Evolutionary conservation across 78 protist species (phyloP).

Genomic region (Polysphondylium violaceum): DNA sequence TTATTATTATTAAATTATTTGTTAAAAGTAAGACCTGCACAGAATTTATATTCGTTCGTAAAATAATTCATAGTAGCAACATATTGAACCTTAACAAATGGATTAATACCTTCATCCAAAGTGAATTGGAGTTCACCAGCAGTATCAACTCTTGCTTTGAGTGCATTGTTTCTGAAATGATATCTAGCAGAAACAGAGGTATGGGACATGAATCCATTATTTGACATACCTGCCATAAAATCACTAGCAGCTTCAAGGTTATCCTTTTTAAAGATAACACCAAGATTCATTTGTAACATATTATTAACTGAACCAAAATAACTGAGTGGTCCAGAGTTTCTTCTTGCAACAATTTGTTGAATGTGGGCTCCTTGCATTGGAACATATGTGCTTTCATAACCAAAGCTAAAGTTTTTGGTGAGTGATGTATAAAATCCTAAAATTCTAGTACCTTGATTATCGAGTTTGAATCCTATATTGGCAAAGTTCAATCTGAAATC

Average conservation of each 20-base stretch:
- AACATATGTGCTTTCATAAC: constrained; percentile 6
- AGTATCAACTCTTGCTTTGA: constrained; percentile 19
- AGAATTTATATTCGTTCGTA: constrained; percentile 6
- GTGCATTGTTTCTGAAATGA: neutral
- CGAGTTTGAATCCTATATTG: constrained; percentile 2
- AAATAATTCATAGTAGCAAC: constrained; percentile 13
- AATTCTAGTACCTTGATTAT: neutral
- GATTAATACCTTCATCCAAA: neutral
- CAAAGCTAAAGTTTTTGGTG: constrained; percentile 2
- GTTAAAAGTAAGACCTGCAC: constrained; percentile 1
- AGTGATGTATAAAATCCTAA: neutral
- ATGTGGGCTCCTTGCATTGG: neutral
- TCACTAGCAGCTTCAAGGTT: constrained; percentile 5
- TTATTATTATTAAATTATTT: neutral
- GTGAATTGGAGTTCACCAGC: neutral
- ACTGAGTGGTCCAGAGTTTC: no score
- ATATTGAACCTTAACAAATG: neutral
- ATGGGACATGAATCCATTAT: neutral
- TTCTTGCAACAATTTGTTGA: neutral
- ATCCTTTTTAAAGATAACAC: neutral
- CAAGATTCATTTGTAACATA: neutral
- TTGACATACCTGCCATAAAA: neutral
- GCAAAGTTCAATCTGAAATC: constrained; percentile 21
- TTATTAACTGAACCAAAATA: neutral
- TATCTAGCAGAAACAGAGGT: neutral